Evolutionary conservation across 2,329 filamentous ascomycete species (phyloP).

Genomic region (Colletotrichum cordylinicola): DNA sequence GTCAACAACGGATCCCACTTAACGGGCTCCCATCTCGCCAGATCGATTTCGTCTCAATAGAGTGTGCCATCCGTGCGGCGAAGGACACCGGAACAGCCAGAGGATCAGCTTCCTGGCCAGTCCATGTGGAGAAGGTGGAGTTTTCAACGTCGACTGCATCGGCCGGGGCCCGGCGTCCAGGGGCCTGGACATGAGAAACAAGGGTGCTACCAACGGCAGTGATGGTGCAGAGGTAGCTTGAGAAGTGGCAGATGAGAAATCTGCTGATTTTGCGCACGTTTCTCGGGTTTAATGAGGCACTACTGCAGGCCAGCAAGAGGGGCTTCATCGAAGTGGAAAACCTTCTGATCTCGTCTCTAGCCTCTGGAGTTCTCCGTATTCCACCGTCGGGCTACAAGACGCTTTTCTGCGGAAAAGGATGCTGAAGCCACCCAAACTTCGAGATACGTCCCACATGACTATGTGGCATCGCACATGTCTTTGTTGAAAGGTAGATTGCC

Average conservation of each 20-base stretch:
- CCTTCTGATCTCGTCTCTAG: background rate
- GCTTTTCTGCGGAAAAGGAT: no score
- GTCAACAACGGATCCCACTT: background rate
- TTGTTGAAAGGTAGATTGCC: background rate
- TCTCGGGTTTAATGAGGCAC: background rate
- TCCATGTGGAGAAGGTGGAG: background rate
- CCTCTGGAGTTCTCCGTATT: background rate
- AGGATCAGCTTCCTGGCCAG: background rate
- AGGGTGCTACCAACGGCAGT: background rate
- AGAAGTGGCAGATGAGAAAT: background rate
- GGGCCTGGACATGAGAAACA: background rate
- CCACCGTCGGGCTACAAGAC: background rate
- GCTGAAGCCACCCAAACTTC: fast-evolving
- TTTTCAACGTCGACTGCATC: background rate
- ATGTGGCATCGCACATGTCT: background rate
- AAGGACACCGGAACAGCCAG: background rate
- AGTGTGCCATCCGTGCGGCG: background rate
- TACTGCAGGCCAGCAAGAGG: background rate
- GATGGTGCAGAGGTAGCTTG: background rate
- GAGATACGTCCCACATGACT: background rate
- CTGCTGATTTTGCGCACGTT: background rate
- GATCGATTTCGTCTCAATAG: background rate
- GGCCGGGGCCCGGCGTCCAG: background rate
- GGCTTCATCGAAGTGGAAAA: background rate
- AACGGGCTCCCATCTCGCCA: background rate